Base-by-base conservation (phyloP, 257 asterid genomes). In the Scutellaria barbata region DNA sequence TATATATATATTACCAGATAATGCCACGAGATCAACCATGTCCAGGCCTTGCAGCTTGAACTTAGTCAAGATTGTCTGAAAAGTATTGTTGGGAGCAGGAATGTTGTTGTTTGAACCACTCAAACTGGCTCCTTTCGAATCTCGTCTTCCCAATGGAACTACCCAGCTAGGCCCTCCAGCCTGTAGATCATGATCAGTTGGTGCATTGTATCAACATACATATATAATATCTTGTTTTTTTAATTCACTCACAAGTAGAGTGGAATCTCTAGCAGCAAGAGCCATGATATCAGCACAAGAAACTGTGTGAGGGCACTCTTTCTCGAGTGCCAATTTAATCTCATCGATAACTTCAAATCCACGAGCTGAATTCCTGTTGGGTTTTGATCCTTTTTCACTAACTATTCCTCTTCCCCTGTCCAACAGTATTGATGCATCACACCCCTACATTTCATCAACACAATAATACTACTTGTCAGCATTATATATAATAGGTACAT, bases 71-170 rank as follows among this genome's bases (percentile, higher is more conserved):
- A 82, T 68, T 33, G 86, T 72, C 14, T 82, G 85, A 22, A 84
- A 82, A 4, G 88, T 84, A 74, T 61, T 78, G 72, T 82, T 84
- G 11, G 89, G 92, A 41, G 89, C 83, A 25, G 92, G 89, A 66
- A 86, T 84, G 65, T 74, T 70, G 9, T 70, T 69, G 78, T 86
- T 86, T 43, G 92, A 77, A 2, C 73, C 87, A 63, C 74, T 86
- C 62, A 82, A 53, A 43, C 84, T 84, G 3, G 86, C 89, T n/a
- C 45, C 70, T 74, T 30, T 65, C 0, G 92, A 76, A 58, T 86
- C 92, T 67, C 83, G 71, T 76, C 92, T 74, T 63, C 92, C 92
- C 56, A 86, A 37, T 42, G 81, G 85, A 35, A 86, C 92, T 47
- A 4, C 81, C 89, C 92, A 86, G 37, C 62, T 37, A 22, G 86